Base-by-base conservation (phyloP, 2,329 filamentous ascomycete genomes). In the Claviceps humidiphila region DNA sequence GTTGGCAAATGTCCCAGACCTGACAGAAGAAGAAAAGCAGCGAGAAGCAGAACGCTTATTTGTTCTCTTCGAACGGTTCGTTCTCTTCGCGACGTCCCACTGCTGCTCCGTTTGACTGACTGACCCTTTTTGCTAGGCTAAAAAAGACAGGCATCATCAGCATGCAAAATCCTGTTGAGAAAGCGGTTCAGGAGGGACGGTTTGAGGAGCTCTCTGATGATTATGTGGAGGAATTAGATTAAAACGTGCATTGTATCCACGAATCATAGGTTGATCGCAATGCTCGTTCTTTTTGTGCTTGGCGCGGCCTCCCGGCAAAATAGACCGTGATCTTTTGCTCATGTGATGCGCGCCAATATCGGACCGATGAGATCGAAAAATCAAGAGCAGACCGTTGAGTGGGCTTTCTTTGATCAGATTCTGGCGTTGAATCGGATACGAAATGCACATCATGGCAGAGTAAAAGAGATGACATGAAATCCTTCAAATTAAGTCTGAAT, bases 21-120 rank as follows among this genome's bases (percentile, higher is more conserved):
- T 97, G 91, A 93, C 86, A 0, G 74, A 87, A 47, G 89, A 90
- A 58, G 91, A 97, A 70, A 96, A 91, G 66, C 87, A 95, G 66
- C 76, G 87, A 53, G 93, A 98, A 64, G 91, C 90, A 0, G 91
- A 96, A 67, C 79, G 82, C 53, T 68, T 96, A 1, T 96, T 94
- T 69, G 89, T 95, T 13, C 71, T 96, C 3, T 96, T 96, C 68
- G 89, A 96, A 68, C 78, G 87, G 84, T 85, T 34, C 9, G 52
- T 51, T 51, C 20, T n/a, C 3, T 4, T 17, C 26, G 20, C 9
- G n/a, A 41, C 1, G 11, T 26, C 56, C 66, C 55, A 65, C 52
- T 38, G 17, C 11, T 34, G 9, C 26, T 11, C 20, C 42, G 3
- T 30, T 17, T 51, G 8, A 17, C 41, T 55, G 26, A 55, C 37